These are phyloP conservation scores for Ploettnerulaceae sp. DNA, from an alignment of 2,329 filamentous ascomycete species.

Conservation along the genomic window DNA sequence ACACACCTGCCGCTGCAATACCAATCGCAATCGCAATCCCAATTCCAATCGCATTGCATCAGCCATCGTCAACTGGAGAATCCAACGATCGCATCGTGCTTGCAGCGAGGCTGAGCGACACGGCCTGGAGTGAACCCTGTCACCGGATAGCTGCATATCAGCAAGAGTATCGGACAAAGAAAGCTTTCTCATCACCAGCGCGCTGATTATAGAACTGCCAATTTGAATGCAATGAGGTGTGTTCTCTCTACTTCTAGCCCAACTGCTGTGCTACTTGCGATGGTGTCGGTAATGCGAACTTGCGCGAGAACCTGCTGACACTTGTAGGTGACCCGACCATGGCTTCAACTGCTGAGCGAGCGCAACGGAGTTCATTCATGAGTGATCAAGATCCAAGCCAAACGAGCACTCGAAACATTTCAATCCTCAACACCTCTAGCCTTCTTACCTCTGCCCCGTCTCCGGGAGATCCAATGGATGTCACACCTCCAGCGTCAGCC, in stretches of 20 bases:
- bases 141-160: conserved; percentile 29
- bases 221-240: conserved; percentile 30
- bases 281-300: conserved; percentile 7
- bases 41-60: conserved; percentile 4
- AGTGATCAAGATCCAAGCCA: conserved; percentile 25
- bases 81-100: conserved; percentile 15
- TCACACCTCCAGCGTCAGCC: conserved; percentile 46
- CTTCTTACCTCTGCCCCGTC: conserved; percentile 56
- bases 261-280: conserved; percentile 6
- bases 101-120: conserved; percentile 31
- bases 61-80: not conserved
- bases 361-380: conserved; percentile 29
- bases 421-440: conserved; percentile 52
- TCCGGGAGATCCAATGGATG: conserved; percentile 57
- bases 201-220: conserved; percentile 11
- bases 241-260: conserved; percentile 11
- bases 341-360: conserved; percentile 30
- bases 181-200: conserved; percentile 19
- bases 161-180: conserved; percentile 25
- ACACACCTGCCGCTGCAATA: not conserved
- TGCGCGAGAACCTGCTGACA: conserved; percentile 16
- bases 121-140: conserved; percentile 22
- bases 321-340: conserved; percentile 31
- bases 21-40: not conserved
- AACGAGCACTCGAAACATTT: conserved; percentile 41